Percentiles rank a stretch among this genome's conserved stretches.
These are phyloP conservation scores for Lipomyces orientalis DNA, from an alignment of 805 yeast species.

Conservation along the genomic window DNA sequence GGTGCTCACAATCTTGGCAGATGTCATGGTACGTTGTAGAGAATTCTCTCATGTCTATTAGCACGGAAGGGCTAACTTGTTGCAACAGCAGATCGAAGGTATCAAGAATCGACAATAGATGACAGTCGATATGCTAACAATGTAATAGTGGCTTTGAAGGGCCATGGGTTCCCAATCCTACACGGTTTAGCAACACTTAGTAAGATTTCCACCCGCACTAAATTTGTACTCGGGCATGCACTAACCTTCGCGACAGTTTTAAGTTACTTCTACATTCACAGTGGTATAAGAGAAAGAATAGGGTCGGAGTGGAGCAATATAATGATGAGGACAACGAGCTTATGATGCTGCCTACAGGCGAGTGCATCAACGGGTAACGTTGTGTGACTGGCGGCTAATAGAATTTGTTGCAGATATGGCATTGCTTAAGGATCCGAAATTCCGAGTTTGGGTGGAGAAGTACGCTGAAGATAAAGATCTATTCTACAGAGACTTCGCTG, in stretches of 20 bases:
- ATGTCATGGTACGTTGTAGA: conserved; percentile 60
- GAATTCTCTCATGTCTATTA: neutral
- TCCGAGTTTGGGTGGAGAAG: conserved; percentile 63
- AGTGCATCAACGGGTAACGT: neutral
- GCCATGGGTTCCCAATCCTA: conserved; percentile 86
- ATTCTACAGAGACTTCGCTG: conserved; percentile 68
- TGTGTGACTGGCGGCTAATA: neutral
- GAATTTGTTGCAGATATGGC: conserved; percentile 59
- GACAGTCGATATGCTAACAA: neutral
- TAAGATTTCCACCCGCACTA: conserved; percentile 8
- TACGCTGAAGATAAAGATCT: conserved; percentile 69
- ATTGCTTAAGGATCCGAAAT: conserved; percentile 64
- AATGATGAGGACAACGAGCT: conserved; percentile 62
- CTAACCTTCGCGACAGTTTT: conserved; percentile 46
- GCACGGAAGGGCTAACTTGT: neutral
- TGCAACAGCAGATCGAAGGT: conserved; percentile 7
- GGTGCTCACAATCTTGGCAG: conserved; percentile 82
- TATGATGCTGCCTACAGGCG: conserved; percentile 80
- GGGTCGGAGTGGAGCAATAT: conserved; percentile 59
- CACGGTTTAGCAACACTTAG: conserved; percentile 74
- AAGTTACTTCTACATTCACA: conserved; percentile 57
- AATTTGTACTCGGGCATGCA: neutral
- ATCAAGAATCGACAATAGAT: neutral
- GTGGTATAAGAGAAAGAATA: conserved; percentile 55
- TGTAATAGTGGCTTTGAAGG: conserved; percentile 72